phyloP scores from a whole-genome alignment of 2,329 filamentous ascomycete genomes.

The Colletotrichum falcatum region DNA sequence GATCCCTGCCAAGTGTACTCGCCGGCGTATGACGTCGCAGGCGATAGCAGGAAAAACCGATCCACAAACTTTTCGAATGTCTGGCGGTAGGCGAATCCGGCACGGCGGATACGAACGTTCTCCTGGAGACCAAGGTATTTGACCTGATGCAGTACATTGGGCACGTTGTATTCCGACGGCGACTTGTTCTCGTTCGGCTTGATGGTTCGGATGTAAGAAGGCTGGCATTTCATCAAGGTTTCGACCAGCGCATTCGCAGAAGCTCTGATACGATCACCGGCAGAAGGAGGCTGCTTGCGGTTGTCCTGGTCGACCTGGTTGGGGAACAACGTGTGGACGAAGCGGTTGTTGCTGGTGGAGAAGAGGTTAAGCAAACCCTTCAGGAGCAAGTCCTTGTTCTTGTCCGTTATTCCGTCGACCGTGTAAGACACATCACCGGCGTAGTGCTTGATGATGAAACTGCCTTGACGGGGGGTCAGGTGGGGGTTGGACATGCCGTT shows the following conservation, averaged over 20 bases:
- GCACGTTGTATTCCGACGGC: conserved; percentile 88
- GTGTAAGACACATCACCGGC: conserved; percentile 96
- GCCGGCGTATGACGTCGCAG: conserved; percentile 94
- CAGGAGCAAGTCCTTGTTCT: conserved; percentile 97
- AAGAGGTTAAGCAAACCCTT: conserved; percentile 94
- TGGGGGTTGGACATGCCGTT: conserved; percentile 93
- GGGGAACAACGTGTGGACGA: conserved; percentile 91
- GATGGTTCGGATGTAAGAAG: conserved; percentile 98
- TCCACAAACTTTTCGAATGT: conserved; percentile 99
- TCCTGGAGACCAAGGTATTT: conserved; percentile 99
- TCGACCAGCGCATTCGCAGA: conserved; percentile 96
- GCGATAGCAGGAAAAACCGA: conserved; percentile 94
- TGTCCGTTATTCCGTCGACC: conserved; percentile 97
- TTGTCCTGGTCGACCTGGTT: conserved; percentile 96
- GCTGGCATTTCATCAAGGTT: conserved; percentile 96
- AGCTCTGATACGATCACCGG: conserved; percentile 93
- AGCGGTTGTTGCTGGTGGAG: conserved; percentile 83
- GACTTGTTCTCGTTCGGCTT: conserved; percentile 99
- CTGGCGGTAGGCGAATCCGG: conserved; percentile 96
- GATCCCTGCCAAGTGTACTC: conserved; percentile 97
- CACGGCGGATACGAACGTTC: conserved; percentile 96
- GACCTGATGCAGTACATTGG: conserved; percentile 96
- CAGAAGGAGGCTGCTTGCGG: conserved; percentile 91
- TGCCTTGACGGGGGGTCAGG: conserved; percentile 90
- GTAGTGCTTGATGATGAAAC: conserved; percentile 99